phyloP scores from a whole-genome alignment of 331 rosid species.

The Arachis monticola region DNA sequence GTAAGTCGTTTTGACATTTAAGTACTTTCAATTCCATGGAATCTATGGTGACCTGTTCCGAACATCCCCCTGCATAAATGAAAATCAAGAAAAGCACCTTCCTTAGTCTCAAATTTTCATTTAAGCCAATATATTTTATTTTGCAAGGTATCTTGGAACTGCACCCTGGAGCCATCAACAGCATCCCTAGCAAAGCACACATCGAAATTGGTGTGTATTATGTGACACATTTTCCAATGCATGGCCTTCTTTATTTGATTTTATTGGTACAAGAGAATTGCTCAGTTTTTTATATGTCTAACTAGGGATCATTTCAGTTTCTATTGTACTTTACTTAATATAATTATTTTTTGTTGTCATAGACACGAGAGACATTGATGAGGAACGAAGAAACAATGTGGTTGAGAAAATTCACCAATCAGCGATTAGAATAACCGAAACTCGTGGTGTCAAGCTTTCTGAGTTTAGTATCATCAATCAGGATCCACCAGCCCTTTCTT shows the following conservation, averaged over 20 bases:
- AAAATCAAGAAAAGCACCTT: background rate
- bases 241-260: conserved; percentile 11
- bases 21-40: background rate
- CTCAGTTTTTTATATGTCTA: conserved; percentile 9
- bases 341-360: conserved; percentile 36
- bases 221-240: conserved; percentile 8
- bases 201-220: conserved; percentile 75
- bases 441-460: conserved; percentile 71
- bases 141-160: conserved; percentile 77
- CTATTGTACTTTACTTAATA: conserved; percentile 21
- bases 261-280: conserved; percentile 1
- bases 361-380: conserved; percentile 94
- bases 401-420: conserved; percentile 80
- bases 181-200: conserved; percentile 95
- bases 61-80: background rate
- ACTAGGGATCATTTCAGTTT: conserved; percentile 26
- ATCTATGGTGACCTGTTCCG: background rate
- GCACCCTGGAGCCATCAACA: conserved; percentile 97
- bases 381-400: conserved; percentile 76
- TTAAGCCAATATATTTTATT: conserved; percentile 29
- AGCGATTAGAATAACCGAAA: conserved; percentile 67
- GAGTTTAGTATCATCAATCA: conserved; percentile 81
- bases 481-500: conserved; percentile 93
- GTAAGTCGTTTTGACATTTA: conserved; percentile 49
- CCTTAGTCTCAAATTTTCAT: background rate